phyloP scores from a whole-genome alignment of 2,329 filamentous ascomycete species.

The Plenodomus lindquistii region DNA sequence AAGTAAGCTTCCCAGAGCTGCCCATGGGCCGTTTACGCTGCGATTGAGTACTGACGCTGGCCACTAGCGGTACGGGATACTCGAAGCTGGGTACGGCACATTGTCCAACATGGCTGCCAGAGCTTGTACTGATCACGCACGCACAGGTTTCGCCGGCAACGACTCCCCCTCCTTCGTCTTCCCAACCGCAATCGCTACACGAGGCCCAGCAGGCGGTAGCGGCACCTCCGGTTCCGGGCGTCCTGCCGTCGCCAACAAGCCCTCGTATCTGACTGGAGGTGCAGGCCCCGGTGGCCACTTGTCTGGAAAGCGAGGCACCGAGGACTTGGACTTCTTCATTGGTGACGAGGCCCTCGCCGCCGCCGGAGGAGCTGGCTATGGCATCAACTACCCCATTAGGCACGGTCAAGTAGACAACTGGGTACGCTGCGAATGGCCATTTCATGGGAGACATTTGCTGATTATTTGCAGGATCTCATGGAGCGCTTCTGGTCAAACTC shows the following conservation, averaged over 20 bases:
- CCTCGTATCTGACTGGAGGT: slow-evolving; percentile 89
- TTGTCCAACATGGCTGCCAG: neutral
- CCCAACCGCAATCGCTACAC: slow-evolving; percentile 96
- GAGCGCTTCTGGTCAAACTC: slow-evolving; percentile 99
- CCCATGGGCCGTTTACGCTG: slow-evolving; percentile 29
- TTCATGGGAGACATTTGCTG: slow-evolving; percentile 6
- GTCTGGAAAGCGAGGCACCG: slow-evolving; percentile 89
- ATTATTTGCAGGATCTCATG: slow-evolving; percentile 80
- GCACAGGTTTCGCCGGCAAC: slow-evolving; percentile 92
- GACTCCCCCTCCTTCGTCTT: slow-evolving; percentile 99
- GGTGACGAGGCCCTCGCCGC: slow-evolving; percentile 92
- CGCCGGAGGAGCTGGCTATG: slow-evolving; percentile 85
- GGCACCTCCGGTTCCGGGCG: slow-evolving; percentile 82
- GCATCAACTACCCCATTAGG: slow-evolving; percentile 94
- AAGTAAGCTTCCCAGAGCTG: slow-evolving; percentile 75
- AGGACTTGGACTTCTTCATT: slow-evolving; percentile 98
- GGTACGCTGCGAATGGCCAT: slow-evolving; percentile 57
- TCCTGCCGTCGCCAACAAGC: slow-evolving; percentile 90
- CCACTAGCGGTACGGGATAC: slow-evolving; percentile 92
- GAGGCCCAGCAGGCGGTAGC: slow-evolving; percentile 71
- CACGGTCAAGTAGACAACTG: slow-evolving; percentile 99
- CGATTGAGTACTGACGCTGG: slow-evolving; percentile 42
- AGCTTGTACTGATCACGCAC: slow-evolving; percentile 40
- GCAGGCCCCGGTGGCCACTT: slow-evolving; percentile 82
- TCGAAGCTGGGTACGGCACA: slow-evolving; percentile 85